phyloP scores from a whole-genome alignment of 768 basidiomycete species.

The Boletus coccyginus region DNA sequence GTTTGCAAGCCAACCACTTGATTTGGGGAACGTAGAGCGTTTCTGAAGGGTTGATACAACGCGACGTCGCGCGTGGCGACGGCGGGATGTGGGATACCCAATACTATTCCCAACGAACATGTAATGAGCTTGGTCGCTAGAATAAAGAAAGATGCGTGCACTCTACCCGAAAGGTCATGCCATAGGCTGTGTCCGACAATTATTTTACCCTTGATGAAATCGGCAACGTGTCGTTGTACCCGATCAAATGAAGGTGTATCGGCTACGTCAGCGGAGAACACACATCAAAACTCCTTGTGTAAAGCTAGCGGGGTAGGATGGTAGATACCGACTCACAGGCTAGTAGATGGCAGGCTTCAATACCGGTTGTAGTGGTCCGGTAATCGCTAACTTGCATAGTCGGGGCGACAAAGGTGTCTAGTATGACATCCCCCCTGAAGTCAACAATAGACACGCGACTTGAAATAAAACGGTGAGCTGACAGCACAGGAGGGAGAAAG shows the following conservation, averaged over 20 bases:
- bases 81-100: constrained; percentile 79
- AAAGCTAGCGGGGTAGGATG: neutral
- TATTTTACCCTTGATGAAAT: constrained; percentile 64
- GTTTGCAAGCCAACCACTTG: constrained; percentile 75
- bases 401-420: constrained; percentile 66
- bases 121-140: constrained; percentile 11
- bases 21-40: constrained; percentile 61
- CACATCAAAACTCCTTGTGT: neutral
- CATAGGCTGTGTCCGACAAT: constrained; percentile 77
- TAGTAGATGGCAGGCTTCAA: constrained; percentile 40
- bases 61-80: constrained; percentile 79
- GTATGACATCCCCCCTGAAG: constrained; percentile 53
- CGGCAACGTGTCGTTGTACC: constrained; percentile 68
- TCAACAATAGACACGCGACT: constrained; percentile 56
- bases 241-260: constrained; percentile 51
- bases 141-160: constrained; percentile 5
- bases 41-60: constrained; percentile 77
- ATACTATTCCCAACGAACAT: constrained; percentile 42
- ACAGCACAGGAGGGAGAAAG: constrained; percentile 1
- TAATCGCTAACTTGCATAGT: constrained; percentile 71
- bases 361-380: constrained; percentile 62
- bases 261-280: constrained; percentile 14
- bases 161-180: constrained; percentile 74
- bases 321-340: constrained; percentile 32
- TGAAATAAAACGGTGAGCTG: constrained; percentile 11